Evolutionary conservation across 805 yeast genomes (phyloP).

Genomic region (Ogataea nakhonphanomensis): DNA sequence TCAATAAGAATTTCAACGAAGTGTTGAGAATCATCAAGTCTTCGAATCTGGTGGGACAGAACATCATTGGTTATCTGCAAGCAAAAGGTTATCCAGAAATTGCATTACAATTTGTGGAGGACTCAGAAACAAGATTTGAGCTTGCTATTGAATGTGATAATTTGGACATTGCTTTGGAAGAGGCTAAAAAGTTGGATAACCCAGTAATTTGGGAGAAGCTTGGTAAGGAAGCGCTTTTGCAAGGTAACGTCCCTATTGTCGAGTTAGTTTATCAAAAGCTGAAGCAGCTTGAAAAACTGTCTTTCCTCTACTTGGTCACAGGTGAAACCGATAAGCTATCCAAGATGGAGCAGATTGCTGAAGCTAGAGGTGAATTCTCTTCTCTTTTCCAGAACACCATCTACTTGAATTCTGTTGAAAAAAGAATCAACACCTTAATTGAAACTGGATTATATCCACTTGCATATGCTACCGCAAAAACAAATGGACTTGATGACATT

Average conservation of each 20-base stretch:
- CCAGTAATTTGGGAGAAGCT: conserved; percentile 74
- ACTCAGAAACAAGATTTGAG: conserved; percentile 93
- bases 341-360: conserved; percentile 88
- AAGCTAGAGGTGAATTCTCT: conserved; percentile 74
- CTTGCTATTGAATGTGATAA: conserved; percentile 93
- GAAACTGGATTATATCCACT: conserved; percentile 80
- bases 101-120: conserved; percentile 95
- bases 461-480: conserved; percentile 89
- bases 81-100: conserved; percentile 96
- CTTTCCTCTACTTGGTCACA: conserved; percentile 80
- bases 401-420: conserved; percentile 69
- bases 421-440: conserved; percentile 69
- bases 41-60: conserved; percentile 94
- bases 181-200: conserved; percentile 75
- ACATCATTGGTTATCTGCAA: conserved; percentile 91
- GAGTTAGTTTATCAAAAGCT: conserved; percentile 88
- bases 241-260: conserved; percentile 82
- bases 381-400: conserved; percentile 81
- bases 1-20: conserved; percentile 86
- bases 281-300: conserved; percentile 80
- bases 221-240: conserved; percentile 81
- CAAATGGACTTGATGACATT: conserved; percentile 73
- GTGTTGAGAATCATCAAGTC: conserved; percentile 83
- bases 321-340: conserved; percentile 75
- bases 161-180: conserved; percentile 78